These are phyloP conservation scores for Solidago caesia DNA, from an alignment of 129 eudicot genomes.

Conservation along the genomic window DNA sequence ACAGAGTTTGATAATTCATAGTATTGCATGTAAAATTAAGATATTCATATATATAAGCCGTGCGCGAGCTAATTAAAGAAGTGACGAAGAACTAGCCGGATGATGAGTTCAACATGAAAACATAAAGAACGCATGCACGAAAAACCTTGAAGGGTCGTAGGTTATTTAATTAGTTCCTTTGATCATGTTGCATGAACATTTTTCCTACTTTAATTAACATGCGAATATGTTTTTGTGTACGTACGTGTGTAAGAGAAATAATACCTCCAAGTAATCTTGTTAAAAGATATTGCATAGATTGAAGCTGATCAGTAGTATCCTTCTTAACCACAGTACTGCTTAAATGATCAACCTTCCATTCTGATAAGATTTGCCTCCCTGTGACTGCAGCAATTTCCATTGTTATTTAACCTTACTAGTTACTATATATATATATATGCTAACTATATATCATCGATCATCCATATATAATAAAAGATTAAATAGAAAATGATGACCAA, in stretches of 20 bases:
- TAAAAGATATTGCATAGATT: slow-evolving; percentile 32
- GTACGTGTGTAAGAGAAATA: not conserved
- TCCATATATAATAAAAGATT: not conserved
- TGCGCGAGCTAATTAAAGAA: too few relatives aligned
- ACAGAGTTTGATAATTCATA: too few relatives aligned
- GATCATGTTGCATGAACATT: slow-evolving; percentile 7
- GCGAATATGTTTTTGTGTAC: not conserved
- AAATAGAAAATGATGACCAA: slow-evolving; percentile 2
- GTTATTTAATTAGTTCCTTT: not conserved
- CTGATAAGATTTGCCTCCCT: slow-evolving; percentile 41
- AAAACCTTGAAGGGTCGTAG: not conserved
- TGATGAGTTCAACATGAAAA: too few relatives aligned
- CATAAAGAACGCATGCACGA: too few relatives aligned
- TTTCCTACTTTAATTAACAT: not conserved
- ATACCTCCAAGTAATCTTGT: slow-evolving; percentile 42
- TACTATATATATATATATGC: not conserved
- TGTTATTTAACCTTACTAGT: not conserved
- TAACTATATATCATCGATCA: not conserved
- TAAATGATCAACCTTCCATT: slow-evolving; percentile 22
- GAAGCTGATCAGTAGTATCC: slow-evolving; percentile 34
- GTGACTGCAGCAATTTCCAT: slow-evolving; percentile 12
- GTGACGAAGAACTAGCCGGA: too few relatives aligned
- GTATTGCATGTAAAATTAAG: too few relatives aligned
- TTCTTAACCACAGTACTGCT: slow-evolving; percentile 20
- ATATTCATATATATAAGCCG: too few relatives aligned